phyloP scores from a whole-genome alignment of 148 eudicot genomes.

The Cornus suecica region DNA sequence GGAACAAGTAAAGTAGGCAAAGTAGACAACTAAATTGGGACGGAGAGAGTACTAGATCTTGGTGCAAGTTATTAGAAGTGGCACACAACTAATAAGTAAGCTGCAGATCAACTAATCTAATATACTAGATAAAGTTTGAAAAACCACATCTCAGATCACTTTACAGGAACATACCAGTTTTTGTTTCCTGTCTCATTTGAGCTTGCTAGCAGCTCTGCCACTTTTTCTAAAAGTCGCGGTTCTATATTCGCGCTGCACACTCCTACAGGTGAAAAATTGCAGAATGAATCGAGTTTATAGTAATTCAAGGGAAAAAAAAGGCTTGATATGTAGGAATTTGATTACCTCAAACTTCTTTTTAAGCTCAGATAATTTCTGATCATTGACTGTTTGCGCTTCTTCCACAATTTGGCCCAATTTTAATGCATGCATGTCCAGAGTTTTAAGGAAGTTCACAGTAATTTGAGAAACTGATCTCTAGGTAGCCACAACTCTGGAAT shows the following conservation, averaged over 20 bases:
- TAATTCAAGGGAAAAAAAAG: conserved; percentile 9
- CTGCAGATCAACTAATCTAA: conserved; percentile 1
- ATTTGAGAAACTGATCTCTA: conserved; percentile 77
- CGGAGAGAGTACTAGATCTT: too few species aligned
- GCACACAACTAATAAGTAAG: neutral
- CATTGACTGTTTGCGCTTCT: conserved; percentile 69
- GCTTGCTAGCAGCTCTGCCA: conserved; percentile 88
- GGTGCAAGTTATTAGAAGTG: neutral
- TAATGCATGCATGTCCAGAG: conserved; percentile 76
- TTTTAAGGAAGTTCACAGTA: conserved; percentile 63
- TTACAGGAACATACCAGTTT: conserved; percentile 53
- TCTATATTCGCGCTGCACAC: conserved; percentile 91
- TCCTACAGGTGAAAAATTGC: conserved; percentile 41
- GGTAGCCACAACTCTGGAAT: conserved; percentile 74
- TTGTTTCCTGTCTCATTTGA: conserved; percentile 94
- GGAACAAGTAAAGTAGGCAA: too few species aligned
- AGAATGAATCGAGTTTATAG: conserved; percentile 7
- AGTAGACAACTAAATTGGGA: too few species aligned
- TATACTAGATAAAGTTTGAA: conserved; percentile 1
- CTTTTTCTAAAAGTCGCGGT: conserved; percentile 71
- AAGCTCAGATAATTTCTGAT: conserved; percentile 73
- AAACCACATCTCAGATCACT: neutral
- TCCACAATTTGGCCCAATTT: conserved; percentile 74
- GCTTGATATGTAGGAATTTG: conserved; percentile 1
- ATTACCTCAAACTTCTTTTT: conserved; percentile 89